Conservation (phyloP, 2,329 filamentous ascomycete genomes). For the Aspergillus tamarii region DNA sequence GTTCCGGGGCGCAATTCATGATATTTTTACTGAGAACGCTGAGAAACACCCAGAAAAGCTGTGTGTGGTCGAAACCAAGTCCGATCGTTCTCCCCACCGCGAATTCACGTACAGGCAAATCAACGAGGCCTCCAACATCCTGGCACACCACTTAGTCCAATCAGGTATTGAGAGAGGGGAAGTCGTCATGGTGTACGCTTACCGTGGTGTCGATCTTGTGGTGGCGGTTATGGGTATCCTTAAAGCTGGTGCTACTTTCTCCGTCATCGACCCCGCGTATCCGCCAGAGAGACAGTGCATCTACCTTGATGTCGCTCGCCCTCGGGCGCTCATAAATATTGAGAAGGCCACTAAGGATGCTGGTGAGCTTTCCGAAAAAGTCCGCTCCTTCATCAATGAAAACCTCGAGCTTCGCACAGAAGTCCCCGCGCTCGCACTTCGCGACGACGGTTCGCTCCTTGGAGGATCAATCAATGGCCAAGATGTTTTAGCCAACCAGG, state of each 20-base stretch:
- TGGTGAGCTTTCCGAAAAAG: slow-evolving; percentile 63
- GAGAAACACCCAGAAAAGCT: slow-evolving; percentile 67
- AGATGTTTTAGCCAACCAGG: slow-evolving; percentile 66
- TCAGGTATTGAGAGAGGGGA: slow-evolving; percentile 77
- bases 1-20: slow-evolving; percentile 49
- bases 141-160: slow-evolving; percentile 77
- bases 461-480: slow-evolving; percentile 68
- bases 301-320: slow-evolving; percentile 78
- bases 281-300: slow-evolving; percentile 80
- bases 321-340: slow-evolving; percentile 73
- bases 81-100: slow-evolving; percentile 57
- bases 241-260: slow-evolving; percentile 63
- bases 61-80: slow-evolving; percentile 69
- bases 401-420: slow-evolving; percentile 73
- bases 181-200: slow-evolving; percentile 89
- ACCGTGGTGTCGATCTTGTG: slow-evolving; percentile 78
- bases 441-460: slow-evolving; percentile 70
- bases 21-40: slow-evolving; percentile 56
- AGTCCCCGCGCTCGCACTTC: slow-evolving; percentile 73
- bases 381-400: slow-evolving; percentile 69
- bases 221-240: slow-evolving; percentile 78
- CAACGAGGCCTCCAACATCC: slow-evolving; percentile 76
- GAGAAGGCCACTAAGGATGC: slow-evolving; percentile 70
- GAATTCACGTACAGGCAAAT: slow-evolving; percentile 85
- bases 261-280: slow-evolving; percentile 76